Evolutionary conservation across 495 filamentous ascomycete species (phyloP), one percentile per base, ranked within the genome.

Genomic region (Letharia columbiana): DNA sequence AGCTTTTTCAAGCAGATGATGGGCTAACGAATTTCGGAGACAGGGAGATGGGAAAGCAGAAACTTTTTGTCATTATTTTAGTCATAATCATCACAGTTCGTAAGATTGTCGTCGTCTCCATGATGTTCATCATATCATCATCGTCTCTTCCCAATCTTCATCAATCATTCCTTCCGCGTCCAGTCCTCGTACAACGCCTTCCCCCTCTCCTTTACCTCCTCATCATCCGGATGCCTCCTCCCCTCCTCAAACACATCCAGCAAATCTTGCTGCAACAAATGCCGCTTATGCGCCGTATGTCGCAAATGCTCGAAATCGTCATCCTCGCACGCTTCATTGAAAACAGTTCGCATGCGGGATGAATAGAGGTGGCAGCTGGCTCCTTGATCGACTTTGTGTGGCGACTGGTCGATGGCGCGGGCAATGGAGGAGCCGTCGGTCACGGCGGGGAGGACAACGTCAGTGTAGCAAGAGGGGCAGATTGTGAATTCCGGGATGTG

Each of bases 341-440:
- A 91, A 12, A 86, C 78, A 1, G 79, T 75, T 50, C 89, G 80
- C 86, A 92, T 92, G n/a, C 86, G 82, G 13, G 80, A 75, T n/a
- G 86, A 89, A 67, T 89, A 92, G 10, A 92, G 76, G 74, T 90
- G 87, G 70, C 90, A 94, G 28, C 80, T 81, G 0, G 81, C 84
- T 15, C 57, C 56, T 23, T 54, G 64, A 10, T 71, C 64, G 2
- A 67, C 41, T 41, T 28, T 20, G 45, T 84, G 76, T 6, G 80
- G 76, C 31, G 74, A 74, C 7, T 72, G 73, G 63, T 81, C 76
- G 39, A 79, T 77, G 31, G 73, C 74, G 62, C 82, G 77, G 1
- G 88, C 85, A 31, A 92, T 75, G 0, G 80, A 75, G 42, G 77
- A 77, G 37, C 78, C 73, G 3, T 77, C 72, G 45, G 81, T 75